Evolutionary conservation across 1,284 basidiomycete genomes (phyloP).

Genomic region (Apiotrichum sp.): DNA sequence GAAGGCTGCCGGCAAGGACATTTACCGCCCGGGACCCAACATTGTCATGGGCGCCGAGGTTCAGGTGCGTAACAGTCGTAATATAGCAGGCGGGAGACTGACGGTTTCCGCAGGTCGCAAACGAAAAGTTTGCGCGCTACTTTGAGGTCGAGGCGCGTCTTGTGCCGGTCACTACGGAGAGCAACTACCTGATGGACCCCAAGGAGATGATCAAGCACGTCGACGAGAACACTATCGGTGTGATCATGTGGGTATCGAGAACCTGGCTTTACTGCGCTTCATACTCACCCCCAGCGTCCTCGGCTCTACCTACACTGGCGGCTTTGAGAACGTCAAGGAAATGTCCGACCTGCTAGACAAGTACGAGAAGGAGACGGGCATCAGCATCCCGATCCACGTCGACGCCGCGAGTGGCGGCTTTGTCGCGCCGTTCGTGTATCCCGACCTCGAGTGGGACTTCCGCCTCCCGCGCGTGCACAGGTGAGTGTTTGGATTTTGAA

Average conservation of each 20-base stretch:
- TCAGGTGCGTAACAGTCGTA: conserved; percentile 46
- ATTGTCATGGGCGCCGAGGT: conserved; percentile 62
- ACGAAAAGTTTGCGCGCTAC: conserved; percentile 75
- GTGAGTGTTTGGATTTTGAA: conserved; percentile 5
- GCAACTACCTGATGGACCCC: conserved; percentile 74
- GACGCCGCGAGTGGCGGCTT: conserved; percentile 63
- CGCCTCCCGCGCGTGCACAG: conserved; percentile 70
- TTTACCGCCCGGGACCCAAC: conserved; percentile 68
- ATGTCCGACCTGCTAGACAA: conserved; percentile 80
- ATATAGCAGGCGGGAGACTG: no score
- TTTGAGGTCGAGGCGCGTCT: conserved; percentile 52
- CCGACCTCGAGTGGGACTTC: conserved; percentile 85
- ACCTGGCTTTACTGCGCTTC: neutral
- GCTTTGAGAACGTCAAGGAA: conserved; percentile 85
- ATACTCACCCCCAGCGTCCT: conserved; percentile 20
- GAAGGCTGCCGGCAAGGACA: conserved; percentile 77
- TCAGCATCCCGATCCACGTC: conserved; percentile 74
- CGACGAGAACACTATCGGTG: conserved; percentile 69
- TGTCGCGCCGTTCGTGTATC: conserved; percentile 52
- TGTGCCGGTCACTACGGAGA: conserved; percentile 36
- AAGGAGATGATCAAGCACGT: conserved; percentile 79
- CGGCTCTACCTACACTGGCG: conserved; percentile 78
- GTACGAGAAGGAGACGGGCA: conserved; percentile 74
- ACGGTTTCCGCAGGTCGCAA: conserved; percentile 44
- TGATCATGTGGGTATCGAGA: conserved; percentile 25